A percentile compares a stretch with the other conserved stretches of the same genome.
These are phyloP conservation scores for Cystobasidium slooffiae DNA, from an alignment of 1,284 basidiomycete species.

Conservation along the genomic window DNA sequence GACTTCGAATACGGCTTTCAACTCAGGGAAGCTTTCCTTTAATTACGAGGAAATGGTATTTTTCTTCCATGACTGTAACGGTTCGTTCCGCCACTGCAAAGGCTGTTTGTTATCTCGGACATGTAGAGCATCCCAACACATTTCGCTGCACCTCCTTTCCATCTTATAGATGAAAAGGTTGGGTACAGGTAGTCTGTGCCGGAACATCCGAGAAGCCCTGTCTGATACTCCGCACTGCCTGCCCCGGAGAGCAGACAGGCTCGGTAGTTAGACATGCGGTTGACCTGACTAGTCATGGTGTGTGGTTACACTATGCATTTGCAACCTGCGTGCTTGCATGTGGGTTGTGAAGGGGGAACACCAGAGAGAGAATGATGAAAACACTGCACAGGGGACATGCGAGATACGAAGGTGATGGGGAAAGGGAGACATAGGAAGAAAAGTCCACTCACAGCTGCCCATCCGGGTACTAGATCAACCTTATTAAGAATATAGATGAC, in stretches of 20 bases:
- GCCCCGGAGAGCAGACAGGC: constrained; percentile 11
- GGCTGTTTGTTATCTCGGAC: not conserved
- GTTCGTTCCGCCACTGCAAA: constrained; percentile 43
- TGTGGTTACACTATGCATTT: not conserved
- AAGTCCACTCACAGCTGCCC: constrained; percentile 86
- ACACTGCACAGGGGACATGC: too few relatives aligned
- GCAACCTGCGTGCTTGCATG: constrained; percentile 6
- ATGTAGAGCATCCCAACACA: constrained; percentile 11
- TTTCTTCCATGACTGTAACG: constrained; percentile 48
- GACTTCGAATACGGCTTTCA: constrained; percentile 40
- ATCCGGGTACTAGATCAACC: constrained; percentile 96
- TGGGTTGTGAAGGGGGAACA: not conserved
- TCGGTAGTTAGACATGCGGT: constrained; percentile 33
- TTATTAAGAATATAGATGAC: constrained; percentile 97
- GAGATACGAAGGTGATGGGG: not conserved
- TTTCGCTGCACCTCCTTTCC: constrained; percentile 11
- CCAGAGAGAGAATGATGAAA: not conserved
- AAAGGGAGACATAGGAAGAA: constrained; percentile 1
- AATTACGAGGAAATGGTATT: constrained; percentile 32
- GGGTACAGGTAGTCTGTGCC: constrained; percentile 9
- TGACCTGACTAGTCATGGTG: constrained; percentile 46
- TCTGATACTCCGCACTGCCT: constrained; percentile 17
- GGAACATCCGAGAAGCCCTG: constrained; percentile 15
- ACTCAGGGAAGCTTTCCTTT: constrained; percentile 44
- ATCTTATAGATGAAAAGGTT: too few relatives aligned